Percentiles rank a stretch among this genome's conserved stretches.
These are phyloP conservation scores for Allium fistulosum DNA, from an alignment of 106 monocot genomes.

Conservation along the genomic window DNA sequence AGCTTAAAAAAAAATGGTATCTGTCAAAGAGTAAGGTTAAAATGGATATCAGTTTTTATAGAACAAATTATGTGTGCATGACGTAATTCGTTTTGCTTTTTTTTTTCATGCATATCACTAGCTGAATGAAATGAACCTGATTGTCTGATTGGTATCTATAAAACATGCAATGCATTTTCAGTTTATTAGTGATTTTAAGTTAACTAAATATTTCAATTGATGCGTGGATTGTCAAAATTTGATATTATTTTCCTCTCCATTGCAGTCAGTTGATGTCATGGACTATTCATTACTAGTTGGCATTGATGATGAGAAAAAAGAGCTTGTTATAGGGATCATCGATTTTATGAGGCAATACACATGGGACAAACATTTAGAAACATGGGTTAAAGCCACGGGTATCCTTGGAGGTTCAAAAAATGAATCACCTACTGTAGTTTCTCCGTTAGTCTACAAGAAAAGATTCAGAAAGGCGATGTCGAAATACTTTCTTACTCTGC, in stretches of 20 bases:
- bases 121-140: no score
- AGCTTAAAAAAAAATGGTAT: no score
- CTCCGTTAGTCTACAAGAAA: slow-evolving; percentile 79
- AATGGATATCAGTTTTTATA: no score
- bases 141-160: no score
- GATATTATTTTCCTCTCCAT: background rate
- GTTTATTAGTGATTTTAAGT: no score
- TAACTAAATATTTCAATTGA: background rate
- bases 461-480: slow-evolving; percentile 96
- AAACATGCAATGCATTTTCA: no score
- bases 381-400: slow-evolving; percentile 88
- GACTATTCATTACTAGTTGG: slow-evolving; percentile 92
- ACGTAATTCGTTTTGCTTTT: no score
- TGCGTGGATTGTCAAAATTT: background rate
- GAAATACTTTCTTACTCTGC: slow-evolving; percentile 69
- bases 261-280: slow-evolving; percentile 83
- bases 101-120: no score
- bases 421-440: slow-evolving; percentile 68
- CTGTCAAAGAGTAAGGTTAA: no score
- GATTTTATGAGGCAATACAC: slow-evolving; percentile 92
- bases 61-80: no score
- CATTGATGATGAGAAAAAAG: slow-evolving; percentile 60
- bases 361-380: slow-evolving; percentile 93
- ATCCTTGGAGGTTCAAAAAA: slow-evolving; percentile 83
- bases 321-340: slow-evolving; percentile 86